Conservation (phyloP, 1,284 basidiomycete genomes). For the Cryptococcus maquisensis region DNA sequence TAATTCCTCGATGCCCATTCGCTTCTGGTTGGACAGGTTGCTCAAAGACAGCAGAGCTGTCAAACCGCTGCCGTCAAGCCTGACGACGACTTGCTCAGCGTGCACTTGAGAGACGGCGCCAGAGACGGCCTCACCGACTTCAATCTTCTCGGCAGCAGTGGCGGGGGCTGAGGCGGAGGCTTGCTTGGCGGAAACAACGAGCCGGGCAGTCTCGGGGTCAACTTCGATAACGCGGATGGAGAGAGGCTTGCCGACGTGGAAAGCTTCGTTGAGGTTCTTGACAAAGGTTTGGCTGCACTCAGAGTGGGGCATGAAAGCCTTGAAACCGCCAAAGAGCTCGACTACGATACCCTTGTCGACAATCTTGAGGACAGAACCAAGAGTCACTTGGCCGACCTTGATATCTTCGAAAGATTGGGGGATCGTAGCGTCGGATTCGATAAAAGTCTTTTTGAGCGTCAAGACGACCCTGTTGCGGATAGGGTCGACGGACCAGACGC, state of each 20-base stretch:
- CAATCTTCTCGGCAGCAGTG: slow-evolving; percentile 63
- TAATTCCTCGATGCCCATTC: slow-evolving; percentile 65
- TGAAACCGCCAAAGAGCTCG: slow-evolving; percentile 86
- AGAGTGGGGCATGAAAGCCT: slow-evolving; percentile 72
- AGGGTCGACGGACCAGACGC: slow-evolving; percentile 76
- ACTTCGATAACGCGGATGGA: slow-evolving; percentile 79
- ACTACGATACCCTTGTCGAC: slow-evolving; percentile 73
- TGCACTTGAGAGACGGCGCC: slow-evolving; percentile 74
- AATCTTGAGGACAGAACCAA: slow-evolving; percentile 79
- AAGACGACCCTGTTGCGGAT: slow-evolving; percentile 76
- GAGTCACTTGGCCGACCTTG: slow-evolving; percentile 64
- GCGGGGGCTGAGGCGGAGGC: slow-evolving; percentile 55
- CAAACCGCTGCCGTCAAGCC: slow-evolving; percentile 65
- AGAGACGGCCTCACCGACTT: slow-evolving; percentile 69
- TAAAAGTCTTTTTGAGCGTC: slow-evolving; percentile 86
- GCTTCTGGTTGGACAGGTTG: slow-evolving; percentile 79
- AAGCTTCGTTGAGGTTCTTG: slow-evolving; percentile 64
- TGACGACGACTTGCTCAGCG: slow-evolving; percentile 73
- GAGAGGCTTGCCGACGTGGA: slow-evolving; percentile 75
- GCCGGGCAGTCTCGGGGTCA: slow-evolving; percentile 60
- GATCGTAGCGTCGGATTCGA: slow-evolving; percentile 73
- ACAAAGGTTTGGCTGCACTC: slow-evolving; percentile 71
- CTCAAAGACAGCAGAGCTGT: slow-evolving; percentile 80
- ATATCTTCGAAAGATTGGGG: slow-evolving; percentile 66
- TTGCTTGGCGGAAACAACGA: slow-evolving; percentile 84